phyloP scores from a whole-genome alignment of 345 rosid genomes.

The Salix exigua region DNA sequence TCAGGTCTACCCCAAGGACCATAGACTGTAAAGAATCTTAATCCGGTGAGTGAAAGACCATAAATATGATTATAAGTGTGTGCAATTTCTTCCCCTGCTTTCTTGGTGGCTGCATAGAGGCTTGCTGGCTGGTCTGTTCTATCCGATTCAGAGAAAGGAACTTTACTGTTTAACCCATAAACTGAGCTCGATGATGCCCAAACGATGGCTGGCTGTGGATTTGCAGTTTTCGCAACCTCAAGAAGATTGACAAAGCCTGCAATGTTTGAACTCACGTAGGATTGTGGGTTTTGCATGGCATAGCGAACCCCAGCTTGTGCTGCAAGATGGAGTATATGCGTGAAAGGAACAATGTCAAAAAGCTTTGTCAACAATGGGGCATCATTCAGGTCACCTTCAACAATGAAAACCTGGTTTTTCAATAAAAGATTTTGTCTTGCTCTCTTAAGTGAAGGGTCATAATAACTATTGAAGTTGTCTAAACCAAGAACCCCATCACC shows the following conservation, averaged over 20 bases:
- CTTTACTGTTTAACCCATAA: conserved; percentile 21
- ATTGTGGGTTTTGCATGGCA: conserved; percentile 25
- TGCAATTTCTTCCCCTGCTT: conserved; percentile 29
- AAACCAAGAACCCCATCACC: conserved; percentile 27
- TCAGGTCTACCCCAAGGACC: conserved; percentile 32
- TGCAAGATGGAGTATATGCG: conserved; percentile 24
- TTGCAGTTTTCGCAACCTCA: conserved; percentile 18
- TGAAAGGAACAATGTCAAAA: conserved; percentile 24
- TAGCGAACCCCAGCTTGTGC: conserved; percentile 30
- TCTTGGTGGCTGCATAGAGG: conserved; percentile 26
- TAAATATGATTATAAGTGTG: conserved; percentile 28
- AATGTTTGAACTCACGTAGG: conserved; percentile 21
- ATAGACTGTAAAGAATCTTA: conserved; percentile 25
- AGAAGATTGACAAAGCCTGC: conserved; percentile 25
- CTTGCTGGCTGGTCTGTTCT: conserved; percentile 27
- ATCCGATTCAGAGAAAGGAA: conserved; percentile 21
- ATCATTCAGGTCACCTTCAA: conserved; percentile 23
- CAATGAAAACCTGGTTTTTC: conserved; percentile 18
- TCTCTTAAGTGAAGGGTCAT: conserved; percentile 18
- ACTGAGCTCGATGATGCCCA: conserved; percentile 29
- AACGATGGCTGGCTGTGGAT: conserved; percentile 21
- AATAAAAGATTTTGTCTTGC: conserved; percentile 11
- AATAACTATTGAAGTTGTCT: conserved; percentile 25
- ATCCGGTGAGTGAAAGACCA: conserved; percentile 23
- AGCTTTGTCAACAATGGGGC: conserved; percentile 12